Evolutionary conservation across 306 rosid species (phyloP), one percentile per base, ranked within the genome.

Genomic region (Lupinus albus): DNA sequence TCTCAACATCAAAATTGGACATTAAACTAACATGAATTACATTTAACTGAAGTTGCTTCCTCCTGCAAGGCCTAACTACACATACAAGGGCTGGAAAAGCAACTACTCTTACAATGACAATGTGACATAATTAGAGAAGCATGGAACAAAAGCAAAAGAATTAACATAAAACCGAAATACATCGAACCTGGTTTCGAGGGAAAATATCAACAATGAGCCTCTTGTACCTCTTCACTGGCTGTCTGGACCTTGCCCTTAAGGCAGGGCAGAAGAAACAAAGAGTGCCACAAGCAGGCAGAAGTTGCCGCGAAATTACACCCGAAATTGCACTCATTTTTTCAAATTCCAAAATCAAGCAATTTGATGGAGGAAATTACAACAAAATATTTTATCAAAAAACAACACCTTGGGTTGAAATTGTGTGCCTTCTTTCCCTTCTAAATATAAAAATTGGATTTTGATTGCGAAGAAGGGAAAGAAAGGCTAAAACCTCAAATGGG

Each of bases 171-270:
- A 61, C 9, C 36, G 39, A 75, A 54, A 76, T 54, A 51, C 33
- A 58, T 55, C 84, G 8, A 0, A 93, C 99, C 99, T 76, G 87
- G 59, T 85, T 82, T 12, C 90, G 97, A 66, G 99, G 99, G 42
- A 94, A 90, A 79, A 88, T 88, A 5, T 90, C 97, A 51, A 96
- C 86, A 32, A 94, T 86, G 79, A 94, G 90, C 86, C 88, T 94
- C 96, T 94, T 94, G 91, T 94, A 94, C 82, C 99, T 86, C 95
- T 94, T 94, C 42, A 94, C 96, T 30, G 99, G 99, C 82, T 94
- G 99, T 66, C 97, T 84, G 25, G 99, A 94, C 86, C 99, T 82
- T 56, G 97, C 78, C 77, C 97, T 81, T 80, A 94, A 11, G 16
- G 83, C 78, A 6, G 99, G 99, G 80, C 96, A 94, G 68, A 88